Evolutionary conservation across 805 yeast genomes (phyloP).

Genomic region (Yamadazyma paraphyllophila): DNA sequence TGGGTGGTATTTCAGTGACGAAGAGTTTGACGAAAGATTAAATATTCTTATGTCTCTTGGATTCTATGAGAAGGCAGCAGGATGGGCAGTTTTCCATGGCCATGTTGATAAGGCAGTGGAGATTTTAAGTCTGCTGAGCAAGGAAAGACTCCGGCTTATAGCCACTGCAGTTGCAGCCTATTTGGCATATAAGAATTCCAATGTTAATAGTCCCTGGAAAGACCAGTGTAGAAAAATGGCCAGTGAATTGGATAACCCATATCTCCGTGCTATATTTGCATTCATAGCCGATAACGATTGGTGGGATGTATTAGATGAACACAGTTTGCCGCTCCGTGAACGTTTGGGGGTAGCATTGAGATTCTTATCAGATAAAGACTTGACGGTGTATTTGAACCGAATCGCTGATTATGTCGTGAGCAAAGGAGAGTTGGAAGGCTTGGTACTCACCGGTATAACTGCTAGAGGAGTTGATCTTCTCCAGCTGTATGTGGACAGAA

Average conservation of each 20-base stretch:
- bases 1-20: conserved; percentile 84
- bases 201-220: conserved; percentile 78
- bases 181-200: conserved; percentile 58
- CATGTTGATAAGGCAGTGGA: conserved; percentile 78
- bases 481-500: conserved; percentile 84
- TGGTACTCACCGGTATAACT: conserved; percentile 88
- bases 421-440: conserved; percentile 87
- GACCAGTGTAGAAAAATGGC: conserved; percentile 89
- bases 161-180: conserved; percentile 95
- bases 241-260: conserved; percentile 85
- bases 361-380: conserved; percentile 75
- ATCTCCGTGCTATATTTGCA: conserved; percentile 87
- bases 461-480: conserved; percentile 76
- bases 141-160: conserved; percentile 69
- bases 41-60: conserved; percentile 54
- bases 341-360: conserved; percentile 87
- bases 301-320: conserved; percentile 93
- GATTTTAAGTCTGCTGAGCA: conserved; percentile 71
- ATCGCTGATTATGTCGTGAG: conserved; percentile 68
- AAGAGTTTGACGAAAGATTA: conserved; percentile 72
- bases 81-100: conserved; percentile 95
- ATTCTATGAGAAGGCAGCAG: conserved; percentile 86
- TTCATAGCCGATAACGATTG: conserved; percentile 92
- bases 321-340: conserved; percentile 83
- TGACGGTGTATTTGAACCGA: conserved; percentile 66